phyloP scores from a whole-genome alignment of 2,329 filamentous ascomycete species.

The Aspergillus floridensis region DNA sequence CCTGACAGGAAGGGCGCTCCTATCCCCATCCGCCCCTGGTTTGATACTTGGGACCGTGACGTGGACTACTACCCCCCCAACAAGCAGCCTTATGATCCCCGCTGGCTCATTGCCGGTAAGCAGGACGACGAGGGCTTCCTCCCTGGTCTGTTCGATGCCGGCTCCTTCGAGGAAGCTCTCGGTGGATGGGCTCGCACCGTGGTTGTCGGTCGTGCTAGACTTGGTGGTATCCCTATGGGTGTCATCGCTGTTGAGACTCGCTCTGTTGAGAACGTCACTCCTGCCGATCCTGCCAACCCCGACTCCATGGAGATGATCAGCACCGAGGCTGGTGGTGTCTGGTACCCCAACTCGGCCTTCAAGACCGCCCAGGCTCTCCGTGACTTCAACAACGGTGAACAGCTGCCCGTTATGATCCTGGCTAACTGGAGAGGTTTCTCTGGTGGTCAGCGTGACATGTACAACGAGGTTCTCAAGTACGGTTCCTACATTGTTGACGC shows the following conservation, averaged over 20 bases:
- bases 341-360: slow-evolving; percentile 99
- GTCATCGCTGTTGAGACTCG: slow-evolving; percentile 96
- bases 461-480: slow-evolving; percentile 99
- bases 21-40: slow-evolving; percentile 83
- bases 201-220: slow-evolving; percentile 90
- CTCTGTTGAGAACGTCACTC: slow-evolving; percentile 92
- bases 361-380: slow-evolving; percentile 99
- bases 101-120: slow-evolving; percentile 88
- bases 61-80: slow-evolving; percentile 74
- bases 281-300: slow-evolving; percentile 94
- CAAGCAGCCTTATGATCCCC: slow-evolving; percentile 86
- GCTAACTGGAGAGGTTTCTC: slow-evolving; percentile 99
- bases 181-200: slow-evolving; percentile 97
- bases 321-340: slow-evolving; percentile 96
- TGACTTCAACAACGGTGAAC: slow-evolving; percentile 98
- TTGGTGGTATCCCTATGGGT: slow-evolving; percentile 96
- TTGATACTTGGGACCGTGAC: slow-evolving; percentile 90
- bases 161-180: slow-evolving; percentile 94
- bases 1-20: slow-evolving; percentile 92
- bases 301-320: slow-evolving; percentile 95
- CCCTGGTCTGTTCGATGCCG: slow-evolving; percentile 90
- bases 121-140: slow-evolving; percentile 81
- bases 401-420: slow-evolving; percentile 96
- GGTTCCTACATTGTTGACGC: slow-evolving; percentile 98
- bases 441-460: slow-evolving; percentile 98